phyloP scores from a whole-genome alignment of 352 stramenopile genomes.

The Hyaloperonospora arabidopsidis region DNA sequence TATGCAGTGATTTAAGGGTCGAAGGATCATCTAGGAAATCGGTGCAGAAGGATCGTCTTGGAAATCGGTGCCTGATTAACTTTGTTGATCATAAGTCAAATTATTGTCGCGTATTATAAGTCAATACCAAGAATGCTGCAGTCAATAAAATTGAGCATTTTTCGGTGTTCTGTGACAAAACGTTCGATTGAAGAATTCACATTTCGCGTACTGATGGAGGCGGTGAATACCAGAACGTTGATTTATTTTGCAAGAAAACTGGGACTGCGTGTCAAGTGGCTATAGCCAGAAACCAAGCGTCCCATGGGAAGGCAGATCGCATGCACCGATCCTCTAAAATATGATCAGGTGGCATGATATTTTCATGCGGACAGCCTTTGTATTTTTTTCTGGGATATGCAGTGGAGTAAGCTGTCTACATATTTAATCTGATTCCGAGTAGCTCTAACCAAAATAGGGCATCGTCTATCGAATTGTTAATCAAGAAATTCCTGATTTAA shows the following conservation, averaged over 20 bases:
- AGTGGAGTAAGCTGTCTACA: no score
- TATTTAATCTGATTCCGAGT: no score
- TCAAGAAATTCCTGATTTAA: no score
- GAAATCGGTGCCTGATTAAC: neutral
- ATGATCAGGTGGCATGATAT: no score
- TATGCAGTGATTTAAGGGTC: neutral
- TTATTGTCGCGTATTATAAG: constrained; percentile 1
- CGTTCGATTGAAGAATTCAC: neutral
- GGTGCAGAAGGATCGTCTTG: neutral
- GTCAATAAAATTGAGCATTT: neutral
- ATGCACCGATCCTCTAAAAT: no score
- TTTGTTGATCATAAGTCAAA: constrained; percentile 1
- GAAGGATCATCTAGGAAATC: neutral
- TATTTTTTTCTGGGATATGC: no score
- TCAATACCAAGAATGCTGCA: neutral
- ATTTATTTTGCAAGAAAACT: neutral
- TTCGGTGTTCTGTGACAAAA: neutral
- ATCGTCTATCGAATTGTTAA: no score
- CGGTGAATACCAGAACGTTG: neutral
- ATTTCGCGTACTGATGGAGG: neutral
- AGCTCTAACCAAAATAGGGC: no score
- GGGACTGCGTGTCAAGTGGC: neutral
- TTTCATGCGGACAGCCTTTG: no score
- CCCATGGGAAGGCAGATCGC: no score
- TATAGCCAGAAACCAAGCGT: neutral